Conservation (phyloP, 2,329 filamentous ascomycete genomes). For the Fusarium heterosporum region DNA sequence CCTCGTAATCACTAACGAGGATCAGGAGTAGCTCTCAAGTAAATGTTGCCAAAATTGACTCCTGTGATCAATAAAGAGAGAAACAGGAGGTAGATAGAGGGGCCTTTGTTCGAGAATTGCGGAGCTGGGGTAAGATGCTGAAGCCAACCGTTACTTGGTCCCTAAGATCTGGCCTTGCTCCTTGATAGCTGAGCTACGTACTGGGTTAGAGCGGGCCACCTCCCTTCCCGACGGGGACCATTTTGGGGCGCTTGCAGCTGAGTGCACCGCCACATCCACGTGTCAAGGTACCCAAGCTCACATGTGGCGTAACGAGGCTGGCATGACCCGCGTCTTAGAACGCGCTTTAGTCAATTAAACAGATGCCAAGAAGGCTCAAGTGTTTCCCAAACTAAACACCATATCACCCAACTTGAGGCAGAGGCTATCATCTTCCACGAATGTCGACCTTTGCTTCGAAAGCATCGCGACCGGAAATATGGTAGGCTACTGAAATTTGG, state of each 20-base stretch:
- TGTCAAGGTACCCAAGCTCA: slow-evolving; percentile 5
- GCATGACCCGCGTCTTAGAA: slow-evolving; percentile 41
- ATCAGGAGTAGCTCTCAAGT: slow-evolving; percentile 1
- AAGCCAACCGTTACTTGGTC: slow-evolving; percentile 42
- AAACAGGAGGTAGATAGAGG: slow-evolving; percentile 9
- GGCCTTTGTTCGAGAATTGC: slow-evolving; percentile 32
- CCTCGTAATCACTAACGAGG: slow-evolving; percentile 25
- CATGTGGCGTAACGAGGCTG: slow-evolving; percentile 45
- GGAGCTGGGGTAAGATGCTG: slow-evolving; percentile 39
- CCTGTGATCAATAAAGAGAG: slow-evolving; percentile 2
- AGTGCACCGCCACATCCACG: slow-evolving; percentile 46
- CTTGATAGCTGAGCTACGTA: slow-evolving; percentile 46
- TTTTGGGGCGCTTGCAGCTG: slow-evolving; percentile 31
- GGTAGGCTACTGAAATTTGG: slow-evolving; percentile 15
- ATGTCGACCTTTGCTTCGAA: slow-evolving; percentile 35
- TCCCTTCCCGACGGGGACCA: neutral
- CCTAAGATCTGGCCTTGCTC: slow-evolving; percentile 47
- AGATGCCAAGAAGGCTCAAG: slow-evolving; percentile 30
- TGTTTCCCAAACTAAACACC: slow-evolving; percentile 23
- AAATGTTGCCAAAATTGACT: slow-evolving; percentile 10
- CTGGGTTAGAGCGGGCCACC: slow-evolving; percentile 34
- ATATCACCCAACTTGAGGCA: slow-evolving; percentile 11
- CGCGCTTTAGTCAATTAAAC: slow-evolving; percentile 44
- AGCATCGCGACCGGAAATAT: slow-evolving; percentile 39
- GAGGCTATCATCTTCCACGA: slow-evolving; percentile 20